A percentile compares a stretch with the other conserved stretches of the same genome.
Conservation (phyloP, 352 stramenopile genomes). For the Blastocystis hominis region DNA sequence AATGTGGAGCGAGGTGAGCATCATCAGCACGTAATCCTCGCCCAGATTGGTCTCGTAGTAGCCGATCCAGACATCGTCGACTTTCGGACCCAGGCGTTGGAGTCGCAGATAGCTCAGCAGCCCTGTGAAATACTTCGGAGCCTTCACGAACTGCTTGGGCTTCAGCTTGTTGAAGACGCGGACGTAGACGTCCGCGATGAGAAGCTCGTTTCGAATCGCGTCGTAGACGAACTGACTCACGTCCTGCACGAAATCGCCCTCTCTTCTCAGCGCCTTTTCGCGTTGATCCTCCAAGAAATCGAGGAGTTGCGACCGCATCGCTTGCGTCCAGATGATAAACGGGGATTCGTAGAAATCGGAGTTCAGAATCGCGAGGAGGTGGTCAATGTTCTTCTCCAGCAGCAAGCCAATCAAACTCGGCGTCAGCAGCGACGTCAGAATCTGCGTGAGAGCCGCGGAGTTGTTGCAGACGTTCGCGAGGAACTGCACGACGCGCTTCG, state of each 20-base stretch:
- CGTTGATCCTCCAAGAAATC: background rate
- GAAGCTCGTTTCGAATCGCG: slow-evolving; percentile 24
- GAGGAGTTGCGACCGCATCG: slow-evolving; percentile 15
- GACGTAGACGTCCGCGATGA: slow-evolving; percentile 34
- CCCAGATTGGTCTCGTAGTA: background rate
- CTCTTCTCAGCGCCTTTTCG: background rate
- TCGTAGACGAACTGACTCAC: background rate
- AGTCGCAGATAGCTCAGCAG: background rate
- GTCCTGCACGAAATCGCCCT: background rate
- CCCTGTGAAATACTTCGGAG: slow-evolving; percentile 6
- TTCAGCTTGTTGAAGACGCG: slow-evolving; percentile 21
- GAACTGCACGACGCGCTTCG: background rate
- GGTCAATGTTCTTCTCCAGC: background rate
- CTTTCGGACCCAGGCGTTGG: background rate
- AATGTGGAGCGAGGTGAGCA: slow-evolving; percentile 7
- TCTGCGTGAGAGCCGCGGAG: background rate
- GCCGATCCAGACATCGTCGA: background rate
- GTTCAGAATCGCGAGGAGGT: slow-evolving; percentile 18
- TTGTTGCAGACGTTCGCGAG: background rate
- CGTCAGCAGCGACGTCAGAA: slow-evolving; percentile 11
- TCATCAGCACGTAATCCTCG: slow-evolving; percentile 4
- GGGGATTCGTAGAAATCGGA: slow-evolving; percentile 29
- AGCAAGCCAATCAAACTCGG: background rate
- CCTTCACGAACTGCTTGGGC: slow-evolving; percentile 39
- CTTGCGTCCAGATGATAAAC: slow-evolving; percentile 24